Evolutionary conservation across 768 basidiomycete genomes (phyloP).

Genomic region (Lactarius sanguifluus): DNA sequence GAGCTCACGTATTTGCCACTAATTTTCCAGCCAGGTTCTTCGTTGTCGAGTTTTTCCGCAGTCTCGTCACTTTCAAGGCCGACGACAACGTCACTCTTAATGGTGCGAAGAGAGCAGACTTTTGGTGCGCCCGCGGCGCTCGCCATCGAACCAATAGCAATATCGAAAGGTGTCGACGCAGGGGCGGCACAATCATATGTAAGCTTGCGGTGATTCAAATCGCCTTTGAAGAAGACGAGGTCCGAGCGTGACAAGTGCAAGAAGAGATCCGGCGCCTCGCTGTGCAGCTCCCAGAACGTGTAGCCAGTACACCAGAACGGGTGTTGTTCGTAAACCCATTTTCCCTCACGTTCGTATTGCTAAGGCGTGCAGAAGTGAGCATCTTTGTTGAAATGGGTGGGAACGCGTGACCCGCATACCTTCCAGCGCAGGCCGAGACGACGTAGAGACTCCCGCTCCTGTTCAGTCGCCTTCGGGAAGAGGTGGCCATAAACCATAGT

Average conservation of each 20-base stretch:
- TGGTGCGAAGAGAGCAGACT: constrained; percentile 82
- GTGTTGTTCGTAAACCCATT: constrained; percentile 93
- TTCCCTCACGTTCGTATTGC: constrained; percentile 91
- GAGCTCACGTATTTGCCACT: constrained; percentile 89
- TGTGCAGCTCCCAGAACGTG: constrained; percentile 86
- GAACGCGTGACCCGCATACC: constrained; percentile 41
- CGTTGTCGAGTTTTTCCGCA: constrained; percentile 78
- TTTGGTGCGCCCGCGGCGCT: constrained; percentile 84
- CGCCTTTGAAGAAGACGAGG: constrained; percentile 93
- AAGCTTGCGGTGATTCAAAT: constrained; percentile 89
- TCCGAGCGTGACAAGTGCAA: constrained; percentile 87
- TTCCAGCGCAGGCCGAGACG: constrained; percentile 88
- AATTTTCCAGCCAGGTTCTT: constrained; percentile 95
- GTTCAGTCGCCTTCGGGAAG: constrained; percentile 79
- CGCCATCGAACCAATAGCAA: constrained; percentile 92
- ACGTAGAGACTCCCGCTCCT: constrained; percentile 77
- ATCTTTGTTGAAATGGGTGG: background rate
- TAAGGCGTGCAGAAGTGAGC: constrained; percentile 35
- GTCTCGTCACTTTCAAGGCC: constrained; percentile 72
- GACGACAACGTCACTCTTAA: constrained; percentile 96
- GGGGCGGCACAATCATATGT: constrained; percentile 88
- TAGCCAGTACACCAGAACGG: constrained; percentile 97
- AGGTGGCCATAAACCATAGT: constrained; percentile 89
- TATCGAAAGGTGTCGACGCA: constrained; percentile 81
- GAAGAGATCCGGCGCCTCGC: constrained; percentile 88